Base-by-base conservation (phyloP, 2,329 filamentous ascomycete species). In the Cladosporium sp. region DNA sequence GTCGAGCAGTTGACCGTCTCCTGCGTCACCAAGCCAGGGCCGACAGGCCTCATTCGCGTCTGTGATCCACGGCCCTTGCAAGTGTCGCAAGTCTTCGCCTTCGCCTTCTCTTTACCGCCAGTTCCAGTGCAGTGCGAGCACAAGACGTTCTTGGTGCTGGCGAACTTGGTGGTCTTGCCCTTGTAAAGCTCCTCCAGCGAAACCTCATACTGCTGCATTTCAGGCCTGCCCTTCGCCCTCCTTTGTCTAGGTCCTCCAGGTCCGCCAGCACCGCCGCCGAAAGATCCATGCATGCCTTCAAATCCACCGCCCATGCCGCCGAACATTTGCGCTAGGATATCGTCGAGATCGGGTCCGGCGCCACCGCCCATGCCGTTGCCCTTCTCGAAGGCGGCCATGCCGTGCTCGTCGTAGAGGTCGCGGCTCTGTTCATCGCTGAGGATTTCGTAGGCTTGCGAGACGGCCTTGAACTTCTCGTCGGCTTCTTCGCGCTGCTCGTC, bases 151-250 rank as follows among this genome's bases (percentile, higher is more conserved):
- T 97, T 97, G 63, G 91, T 94, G 64, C 88, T 93, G 7, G 89
- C 84, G 68, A 98, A 96, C 72, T 94, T 93, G 65, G 95, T 93
- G 1, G 93, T 96, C 78, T 97, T 96, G 62, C 93, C 93, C 73
- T 95, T 96, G 79, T 97, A 98, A 27, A 98, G 78, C 70, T 98
- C 93, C 68, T 97, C 93, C 53, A 98, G 73, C 2, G 83, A 86
- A 51, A 97, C 88, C 67, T 90, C 84, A 72, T 98, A 97, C 61
- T 88, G 82, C 62, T 95, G 88, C 67, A 95, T 85, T 69, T 96
- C 92, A 59, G 91, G 84, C 47, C 80, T 82, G 39, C 92, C 90
- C 61, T 83, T 86, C n/a, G 51, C 54, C 41, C 57, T 50, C 52
- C 52, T 59, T 53, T 84, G 77, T 63, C 54, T 47, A 13, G 52